These are phyloP conservation scores for Talaromyces adpressus DNA, from an alignment of 495 filamentous ascomycete genomes.

Conservation along the genomic window DNA sequence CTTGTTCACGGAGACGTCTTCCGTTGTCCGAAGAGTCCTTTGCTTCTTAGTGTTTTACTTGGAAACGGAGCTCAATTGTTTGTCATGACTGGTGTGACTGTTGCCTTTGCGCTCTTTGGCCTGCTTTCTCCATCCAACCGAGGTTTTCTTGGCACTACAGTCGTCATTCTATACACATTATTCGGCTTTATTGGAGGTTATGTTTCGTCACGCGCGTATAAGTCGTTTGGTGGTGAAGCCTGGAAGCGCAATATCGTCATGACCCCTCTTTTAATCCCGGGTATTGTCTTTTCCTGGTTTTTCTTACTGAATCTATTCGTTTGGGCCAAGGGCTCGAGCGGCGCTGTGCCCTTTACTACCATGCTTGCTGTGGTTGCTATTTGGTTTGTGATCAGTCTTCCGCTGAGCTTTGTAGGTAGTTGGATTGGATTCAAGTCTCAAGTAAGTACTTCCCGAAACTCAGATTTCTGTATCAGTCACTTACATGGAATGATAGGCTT, in stretches of 20 bases:
- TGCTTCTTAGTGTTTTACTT: slow-evolving; percentile 80
- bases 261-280: slow-evolving; percentile 80
- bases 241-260: slow-evolving; percentile 92
- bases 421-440: slow-evolving; percentile 81
- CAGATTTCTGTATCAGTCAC: neutral
- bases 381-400: slow-evolving; percentile 95
- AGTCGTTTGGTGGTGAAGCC: slow-evolving; percentile 79
- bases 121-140: slow-evolving; percentile 94
- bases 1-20: slow-evolving; percentile 97
- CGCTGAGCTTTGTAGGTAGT: slow-evolving; percentile 80
- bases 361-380: slow-evolving; percentile 91
- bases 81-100: slow-evolving; percentile 93
- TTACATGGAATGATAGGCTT: slow-evolving; percentile 26
- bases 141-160: slow-evolving; percentile 83
- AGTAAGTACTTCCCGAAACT: slow-evolving; percentile 21
- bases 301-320: slow-evolving; percentile 95
- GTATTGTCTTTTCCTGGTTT: slow-evolving; percentile 79
- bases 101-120: slow-evolving; percentile 86
- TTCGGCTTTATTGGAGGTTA: slow-evolving; percentile 94
- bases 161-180: slow-evolving; percentile 85
- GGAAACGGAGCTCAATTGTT: slow-evolving; percentile 95
- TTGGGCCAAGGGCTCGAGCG: slow-evolving; percentile 82
- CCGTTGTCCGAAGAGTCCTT: slow-evolving; percentile 71
- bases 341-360: slow-evolving; percentile 91
- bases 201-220: slow-evolving; percentile 81